These are phyloP conservation scores for Tephrocybe rancida DNA, from an alignment of 768 basidiomycete genomes.

Conservation along the genomic window DNA sequence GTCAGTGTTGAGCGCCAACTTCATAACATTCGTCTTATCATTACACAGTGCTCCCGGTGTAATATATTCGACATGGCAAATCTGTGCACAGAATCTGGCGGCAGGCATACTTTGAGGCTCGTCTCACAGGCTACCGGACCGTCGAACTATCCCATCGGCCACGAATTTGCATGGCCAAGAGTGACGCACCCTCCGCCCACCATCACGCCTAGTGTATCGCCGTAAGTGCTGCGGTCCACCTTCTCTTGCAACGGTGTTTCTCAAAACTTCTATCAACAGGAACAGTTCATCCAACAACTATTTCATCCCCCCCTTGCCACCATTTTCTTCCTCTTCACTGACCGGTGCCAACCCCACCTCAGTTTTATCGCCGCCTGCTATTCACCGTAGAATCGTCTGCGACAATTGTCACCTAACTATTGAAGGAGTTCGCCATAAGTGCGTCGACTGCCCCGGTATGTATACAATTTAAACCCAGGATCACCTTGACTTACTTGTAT, in stretches of 20 bases:
- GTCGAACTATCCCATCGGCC: too few relatives aligned
- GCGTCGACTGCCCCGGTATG: slow-evolving; percentile 73
- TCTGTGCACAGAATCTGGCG: slow-evolving; percentile 1
- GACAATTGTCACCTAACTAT: slow-evolving; percentile 62
- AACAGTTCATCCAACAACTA: background rate
- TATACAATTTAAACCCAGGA: background rate
- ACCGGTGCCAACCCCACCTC: background rate
- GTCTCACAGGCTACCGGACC: background rate
- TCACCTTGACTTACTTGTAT: background rate
- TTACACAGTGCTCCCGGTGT: slow-evolving; percentile 35
- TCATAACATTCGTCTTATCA: background rate
- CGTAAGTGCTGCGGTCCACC: background rate
- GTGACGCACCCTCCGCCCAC: too few relatives aligned
- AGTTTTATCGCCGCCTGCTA: slow-evolving; percentile 28
- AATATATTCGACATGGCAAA: slow-evolving; percentile 14
- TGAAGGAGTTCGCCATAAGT: slow-evolving; percentile 76
- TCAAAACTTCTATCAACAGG: too few relatives aligned
- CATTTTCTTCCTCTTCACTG: background rate
- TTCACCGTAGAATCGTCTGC: slow-evolving; percentile 65
- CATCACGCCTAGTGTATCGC: too few relatives aligned
- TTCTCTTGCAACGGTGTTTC: background rate
- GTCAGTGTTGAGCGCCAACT: slow-evolving; percentile 25
- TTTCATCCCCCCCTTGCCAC: background rate
- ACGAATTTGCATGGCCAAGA: too few relatives aligned
- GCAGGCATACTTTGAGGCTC: slow-evolving; percentile 9